phyloP scores from a whole-genome alignment of 768 basidiomycete genomes.

The Suillus paluster region DNA sequence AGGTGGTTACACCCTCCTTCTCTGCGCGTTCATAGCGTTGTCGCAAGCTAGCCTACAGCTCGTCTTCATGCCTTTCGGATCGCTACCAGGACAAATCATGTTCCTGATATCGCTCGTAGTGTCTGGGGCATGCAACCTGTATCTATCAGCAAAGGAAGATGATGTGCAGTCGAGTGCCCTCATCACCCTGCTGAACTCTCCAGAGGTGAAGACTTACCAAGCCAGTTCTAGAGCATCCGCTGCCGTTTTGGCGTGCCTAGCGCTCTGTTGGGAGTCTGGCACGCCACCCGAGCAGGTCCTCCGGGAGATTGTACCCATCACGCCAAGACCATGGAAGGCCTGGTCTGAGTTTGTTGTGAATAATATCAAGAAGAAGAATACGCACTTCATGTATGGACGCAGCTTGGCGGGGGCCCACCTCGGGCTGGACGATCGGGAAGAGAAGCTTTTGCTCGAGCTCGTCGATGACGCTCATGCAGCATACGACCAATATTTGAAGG shows the following conservation, averaged over 20 bases:
- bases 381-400: not conserved
- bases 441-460: not conserved
- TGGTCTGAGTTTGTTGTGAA: not conserved
- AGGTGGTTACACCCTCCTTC: not conserved
- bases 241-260: constrained; percentile 4
- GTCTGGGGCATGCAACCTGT: constrained; percentile 38
- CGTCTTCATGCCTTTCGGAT: constrained; percentile 36
- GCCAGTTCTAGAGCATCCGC: constrained; percentile 1
- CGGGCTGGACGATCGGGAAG: not conserved
- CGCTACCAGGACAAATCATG: constrained; percentile 39
- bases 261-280: constrained; percentile 2
- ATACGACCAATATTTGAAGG: not conserved
- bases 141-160: constrained; percentile 20
- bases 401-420: too few species aligned
- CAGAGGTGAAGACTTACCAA: constrained; percentile 5
- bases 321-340: not conserved
- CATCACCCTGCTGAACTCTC: constrained; percentile 1
- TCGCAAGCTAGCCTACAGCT: constrained; percentile 35
- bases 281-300: not conserved
- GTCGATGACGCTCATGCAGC: constrained; percentile 4
- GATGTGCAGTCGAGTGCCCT: constrained; percentile 5
- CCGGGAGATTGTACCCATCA: not conserved
- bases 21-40: not conserved
- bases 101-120: constrained; percentile 35
- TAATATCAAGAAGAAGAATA: not conserved